Conservation (phyloP, 345 rosid species). For the Cardamine occulta region DNA sequence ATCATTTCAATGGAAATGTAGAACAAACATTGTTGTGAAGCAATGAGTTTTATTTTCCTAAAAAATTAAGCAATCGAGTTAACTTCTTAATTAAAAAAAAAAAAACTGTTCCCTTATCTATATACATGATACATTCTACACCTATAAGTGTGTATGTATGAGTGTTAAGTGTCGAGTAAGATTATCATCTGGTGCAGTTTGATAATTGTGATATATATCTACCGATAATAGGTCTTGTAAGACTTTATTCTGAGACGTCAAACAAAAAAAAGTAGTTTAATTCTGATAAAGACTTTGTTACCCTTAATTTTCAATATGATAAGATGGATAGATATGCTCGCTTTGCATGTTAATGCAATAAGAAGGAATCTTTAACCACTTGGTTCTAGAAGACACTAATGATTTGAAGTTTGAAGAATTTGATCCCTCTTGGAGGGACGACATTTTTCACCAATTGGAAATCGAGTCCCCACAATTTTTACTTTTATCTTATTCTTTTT, state of each 20-base stretch:
- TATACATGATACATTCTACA: not conserved
- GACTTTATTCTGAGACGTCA: not conserved
- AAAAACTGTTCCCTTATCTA: not conserved
- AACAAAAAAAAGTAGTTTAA: not conserved
- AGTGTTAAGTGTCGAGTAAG: not conserved
- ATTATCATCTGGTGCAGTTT: conserved; percentile 5
- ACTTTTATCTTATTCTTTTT: conserved; percentile 38
- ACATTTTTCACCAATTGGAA: conserved; percentile 41
- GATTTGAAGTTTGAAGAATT: conserved; percentile 48
- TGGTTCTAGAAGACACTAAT: conserved; percentile 47
- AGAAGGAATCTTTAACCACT: conserved; percentile 42
- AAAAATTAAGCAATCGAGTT: not conserved
- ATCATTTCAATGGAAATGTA: conserved; percentile 18
- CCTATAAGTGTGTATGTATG: not conserved
- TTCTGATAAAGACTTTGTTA: not conserved
- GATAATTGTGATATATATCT: not conserved
- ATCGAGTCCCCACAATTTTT: conserved; percentile 41
- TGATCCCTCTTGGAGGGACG: conserved; percentile 44
- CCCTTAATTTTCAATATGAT: not conserved
- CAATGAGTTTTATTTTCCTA: not conserved
- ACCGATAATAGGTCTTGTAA: not conserved
- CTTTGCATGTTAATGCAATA: conserved; percentile 29
- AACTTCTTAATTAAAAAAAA: not conserved
- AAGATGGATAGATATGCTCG: conserved; percentile 24
- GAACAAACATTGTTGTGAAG: conserved; percentile 1